These are phyloP conservation scores for Kwoniella shandongensis DNA, from an alignment of 768 basidiomycete genomes.

Conservation along the genomic window DNA sequence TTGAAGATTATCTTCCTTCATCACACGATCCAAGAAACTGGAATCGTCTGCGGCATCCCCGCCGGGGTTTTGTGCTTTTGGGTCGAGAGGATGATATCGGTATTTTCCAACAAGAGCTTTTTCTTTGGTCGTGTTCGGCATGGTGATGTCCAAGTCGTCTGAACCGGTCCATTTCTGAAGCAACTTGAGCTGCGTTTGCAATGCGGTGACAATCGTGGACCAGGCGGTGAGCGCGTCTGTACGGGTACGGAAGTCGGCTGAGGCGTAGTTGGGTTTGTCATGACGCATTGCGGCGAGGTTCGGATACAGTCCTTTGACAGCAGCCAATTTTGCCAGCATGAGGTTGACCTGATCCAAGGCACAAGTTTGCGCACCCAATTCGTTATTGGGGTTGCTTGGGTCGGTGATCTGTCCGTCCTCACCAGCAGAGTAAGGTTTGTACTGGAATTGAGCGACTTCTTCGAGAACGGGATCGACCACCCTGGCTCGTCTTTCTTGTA, in stretches of 20 bases:
- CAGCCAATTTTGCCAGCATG: constrained; percentile 72
- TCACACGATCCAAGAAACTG: constrained; percentile 86
- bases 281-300: constrained; percentile 72
- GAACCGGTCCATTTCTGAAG: constrained; percentile 92
- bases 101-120: constrained; percentile 45
- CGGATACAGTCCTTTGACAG: constrained; percentile 83
- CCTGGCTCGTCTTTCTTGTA: constrained; percentile 79
- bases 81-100: constrained; percentile 43
- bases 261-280: constrained; percentile 72
- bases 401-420: constrained; percentile 6
- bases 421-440: constrained; percentile 46
- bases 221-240: constrained; percentile 88
- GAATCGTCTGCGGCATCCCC: constrained; percentile 61
- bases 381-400: constrained; percentile 44
- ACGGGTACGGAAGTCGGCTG: constrained; percentile 70
- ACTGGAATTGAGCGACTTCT: constrained; percentile 75
- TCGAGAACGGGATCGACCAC: constrained; percentile 79
- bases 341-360: constrained; percentile 50
- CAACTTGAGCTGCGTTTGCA: constrained; percentile 75
- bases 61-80: constrained; percentile 28
- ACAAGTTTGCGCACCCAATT: constrained; percentile 48
- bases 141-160: constrained; percentile 82
- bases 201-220: constrained; percentile 80
- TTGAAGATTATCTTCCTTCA: constrained; percentile 96
- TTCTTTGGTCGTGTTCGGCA: constrained; percentile 70